phyloP scores from a whole-genome alignment of 176 grass and related monocot genomes.

The Alloteropsis semialata region DNA sequence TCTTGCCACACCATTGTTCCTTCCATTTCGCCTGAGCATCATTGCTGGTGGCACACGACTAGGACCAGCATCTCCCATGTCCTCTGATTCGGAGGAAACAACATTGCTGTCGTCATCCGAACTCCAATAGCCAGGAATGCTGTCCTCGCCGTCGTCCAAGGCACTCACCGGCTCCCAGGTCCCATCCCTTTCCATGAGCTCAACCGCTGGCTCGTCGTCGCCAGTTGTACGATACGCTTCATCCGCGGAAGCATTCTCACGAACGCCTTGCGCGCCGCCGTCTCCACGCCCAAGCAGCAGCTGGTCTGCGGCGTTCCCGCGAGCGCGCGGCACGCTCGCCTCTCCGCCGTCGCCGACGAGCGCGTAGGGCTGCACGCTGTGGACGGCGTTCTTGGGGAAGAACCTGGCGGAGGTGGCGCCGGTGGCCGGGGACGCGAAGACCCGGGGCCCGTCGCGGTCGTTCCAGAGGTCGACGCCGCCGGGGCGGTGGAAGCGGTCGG shows the following conservation, averaged over 20 bases:
- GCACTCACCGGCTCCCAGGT: constrained; percentile 26
- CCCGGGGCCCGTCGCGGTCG: constrained; percentile 77
- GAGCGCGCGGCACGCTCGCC: not conserved
- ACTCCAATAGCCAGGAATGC: not conserved
- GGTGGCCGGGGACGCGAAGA: constrained; percentile 52
- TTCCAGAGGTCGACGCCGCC: constrained; percentile 96
- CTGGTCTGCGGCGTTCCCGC: not conserved
- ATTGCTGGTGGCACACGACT: not conserved
- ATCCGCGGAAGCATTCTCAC: constrained; percentile 25
- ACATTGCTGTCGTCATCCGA: not conserved
- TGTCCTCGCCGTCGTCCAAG: not conserved
- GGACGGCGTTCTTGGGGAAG: constrained; percentile 78
- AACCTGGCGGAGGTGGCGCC: constrained; percentile 61
- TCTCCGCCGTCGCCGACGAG: not conserved
- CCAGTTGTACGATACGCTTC: not conserved
- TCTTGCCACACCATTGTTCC: not conserved
- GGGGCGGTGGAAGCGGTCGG: constrained; percentile 86
- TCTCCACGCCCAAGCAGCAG: not conserved
- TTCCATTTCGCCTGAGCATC: not conserved
- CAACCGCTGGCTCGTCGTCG: not conserved
- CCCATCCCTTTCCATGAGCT: constrained; percentile 23
- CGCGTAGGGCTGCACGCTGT: constrained; percentile 65
- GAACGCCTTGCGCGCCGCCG: constrained; percentile 36
- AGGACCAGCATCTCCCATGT: not conserved
- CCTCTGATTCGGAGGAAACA: not conserved